Conservation (phyloP, 495 filamentous ascomycete species). For the Viridothelium virens region DNA sequence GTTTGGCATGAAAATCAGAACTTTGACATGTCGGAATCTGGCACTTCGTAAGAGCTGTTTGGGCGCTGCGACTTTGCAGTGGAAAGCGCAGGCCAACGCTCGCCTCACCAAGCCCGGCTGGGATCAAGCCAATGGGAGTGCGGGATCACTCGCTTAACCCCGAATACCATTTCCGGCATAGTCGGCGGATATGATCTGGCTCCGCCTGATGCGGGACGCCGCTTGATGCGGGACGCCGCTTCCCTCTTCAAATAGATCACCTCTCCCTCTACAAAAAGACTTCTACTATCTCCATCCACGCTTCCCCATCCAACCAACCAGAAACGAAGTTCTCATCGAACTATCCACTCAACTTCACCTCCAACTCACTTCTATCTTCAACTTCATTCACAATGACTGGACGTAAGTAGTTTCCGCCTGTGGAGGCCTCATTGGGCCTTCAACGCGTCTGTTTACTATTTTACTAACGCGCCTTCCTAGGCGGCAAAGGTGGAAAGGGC, state of each 20-base stretch:
- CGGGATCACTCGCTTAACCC: constrained; percentile 5
- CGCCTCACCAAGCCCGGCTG: constrained; percentile 3
- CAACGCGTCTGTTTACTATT: constrained; percentile 12
- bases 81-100: not conserved
- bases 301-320: constrained; percentile 20
- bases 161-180: constrained; percentile 9
- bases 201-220: constrained; percentile 7
- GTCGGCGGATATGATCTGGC: constrained; percentile 1
- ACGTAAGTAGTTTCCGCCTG: constrained; percentile 59
- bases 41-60: constrained; percentile 14
- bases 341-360: constrained; percentile 34
- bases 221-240: not conserved
- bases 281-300: constrained; percentile 16
- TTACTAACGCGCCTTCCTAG: constrained; percentile 30
- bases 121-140: constrained; percentile 16
- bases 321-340: constrained; percentile 22
- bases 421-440: constrained; percentile 12
- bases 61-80: constrained; percentile 2
- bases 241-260: constrained; percentile 15
- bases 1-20: constrained; percentile 12
- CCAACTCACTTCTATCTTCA: constrained; percentile 29
- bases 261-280: constrained; percentile 13
- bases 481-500: constrained; percentile 45
- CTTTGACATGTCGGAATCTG: constrained; percentile 18
- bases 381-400: constrained; percentile 65